Evolutionary conservation across 139 green algal species (phyloP), one percentile per base, ranked within the genome.

Genomic region (Micromonas pusilla): DNA sequence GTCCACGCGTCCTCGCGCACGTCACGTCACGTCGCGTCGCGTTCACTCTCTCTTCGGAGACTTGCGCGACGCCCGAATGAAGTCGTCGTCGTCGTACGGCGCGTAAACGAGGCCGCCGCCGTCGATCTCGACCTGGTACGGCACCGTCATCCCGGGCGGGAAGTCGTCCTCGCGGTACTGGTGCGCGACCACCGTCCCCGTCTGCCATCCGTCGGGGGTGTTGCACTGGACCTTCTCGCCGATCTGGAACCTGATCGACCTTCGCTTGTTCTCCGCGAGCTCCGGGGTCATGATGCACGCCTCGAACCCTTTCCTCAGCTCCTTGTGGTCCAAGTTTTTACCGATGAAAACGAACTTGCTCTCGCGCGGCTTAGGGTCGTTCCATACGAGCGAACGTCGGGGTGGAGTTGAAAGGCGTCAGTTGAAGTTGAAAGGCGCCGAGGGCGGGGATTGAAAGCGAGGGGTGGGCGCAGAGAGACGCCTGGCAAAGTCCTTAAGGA

Each of bases 331-430:
- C 23, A 97, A 82, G 76, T 97, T 93, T 68, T 92, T 92, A 34
- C 92, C 92, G 67, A 97, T 97, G 88, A 97, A 97, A 1, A 96
- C 88, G 20, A 96, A 73, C 70, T 88, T 87, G 84, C 87, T 92
- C 54, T 86, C 70, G 25, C 87, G 80, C 81, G 87, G 84, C 83
- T 94, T 89, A 3, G 64, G 84, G 6, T 52, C 21, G 57, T 38
- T n/a, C n/a, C n/a, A n/a, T n/a, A n/a, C n/a, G n/a, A n/a, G n/a
- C n/a, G n/a, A n/a, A n/a, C n/a, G n/a, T n/a, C n/a, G n/a, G n/a
- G n/a, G n/a, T n/a, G n/a, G n/a, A n/a, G n/a, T n/a, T n/a, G n/a
- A n/a, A n/a, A n/a, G n/a, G n/a, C n/a, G n/a, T n/a, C n/a, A n/a
- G n/a, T n/a, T n/a, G n/a, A n/a, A n/a, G n/a, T n/a, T n/a, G n/a